Conservation (phyloP, 352 stramenopile species). For the Stephanocyclus meneghinianus region DNA sequence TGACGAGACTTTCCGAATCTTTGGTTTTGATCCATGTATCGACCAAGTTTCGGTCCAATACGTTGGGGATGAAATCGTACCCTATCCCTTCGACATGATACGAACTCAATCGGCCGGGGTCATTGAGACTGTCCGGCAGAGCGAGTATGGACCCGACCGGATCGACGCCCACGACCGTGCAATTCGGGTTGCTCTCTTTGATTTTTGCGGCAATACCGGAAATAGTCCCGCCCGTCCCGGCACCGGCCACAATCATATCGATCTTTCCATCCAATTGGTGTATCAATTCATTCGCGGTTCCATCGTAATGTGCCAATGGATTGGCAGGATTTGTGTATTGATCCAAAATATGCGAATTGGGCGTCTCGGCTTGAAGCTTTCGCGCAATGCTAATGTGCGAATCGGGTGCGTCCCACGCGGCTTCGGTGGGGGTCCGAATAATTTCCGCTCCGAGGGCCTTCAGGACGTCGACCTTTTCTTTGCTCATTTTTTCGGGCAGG, state of each 20-base stretch:
- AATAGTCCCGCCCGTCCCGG: slow-evolving; percentile 93
- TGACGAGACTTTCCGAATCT: slow-evolving; percentile 91
- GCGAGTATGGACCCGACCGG: slow-evolving; percentile 90
- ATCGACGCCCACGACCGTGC: slow-evolving; percentile 71
- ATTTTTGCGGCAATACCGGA: slow-evolving; percentile 91
- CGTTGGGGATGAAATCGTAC: slow-evolving; percentile 96
- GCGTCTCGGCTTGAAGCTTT: slow-evolving; percentile 90
- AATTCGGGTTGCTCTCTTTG: slow-evolving; percentile 89
- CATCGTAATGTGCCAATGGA: slow-evolving; percentile 93
- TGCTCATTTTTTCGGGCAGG: slow-evolving; percentile 89
- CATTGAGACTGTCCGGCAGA: slow-evolving; percentile 90
- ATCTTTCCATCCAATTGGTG: slow-evolving; percentile 90
- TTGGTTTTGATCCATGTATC: slow-evolving; percentile 93
- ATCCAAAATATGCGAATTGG: slow-evolving; percentile 93
- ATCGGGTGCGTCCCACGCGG: slow-evolving; percentile 91
- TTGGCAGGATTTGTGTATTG: slow-evolving; percentile 97
- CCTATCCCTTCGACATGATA: slow-evolving; percentile 96
- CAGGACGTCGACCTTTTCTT: slow-evolving; percentile 94
- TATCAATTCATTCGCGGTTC: slow-evolving; percentile 93
- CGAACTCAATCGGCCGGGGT: slow-evolving; percentile 87
- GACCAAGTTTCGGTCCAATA: slow-evolving; percentile 91
- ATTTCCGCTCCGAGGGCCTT: slow-evolving; percentile 94
- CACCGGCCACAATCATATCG: slow-evolving; percentile 92
- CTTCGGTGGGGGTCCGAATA: slow-evolving; percentile 93
- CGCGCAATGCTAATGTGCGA: slow-evolving; percentile 92